Conservation (phyloP, 768 basidiomycete genomes). For the Serendipita sp. region DNA sequence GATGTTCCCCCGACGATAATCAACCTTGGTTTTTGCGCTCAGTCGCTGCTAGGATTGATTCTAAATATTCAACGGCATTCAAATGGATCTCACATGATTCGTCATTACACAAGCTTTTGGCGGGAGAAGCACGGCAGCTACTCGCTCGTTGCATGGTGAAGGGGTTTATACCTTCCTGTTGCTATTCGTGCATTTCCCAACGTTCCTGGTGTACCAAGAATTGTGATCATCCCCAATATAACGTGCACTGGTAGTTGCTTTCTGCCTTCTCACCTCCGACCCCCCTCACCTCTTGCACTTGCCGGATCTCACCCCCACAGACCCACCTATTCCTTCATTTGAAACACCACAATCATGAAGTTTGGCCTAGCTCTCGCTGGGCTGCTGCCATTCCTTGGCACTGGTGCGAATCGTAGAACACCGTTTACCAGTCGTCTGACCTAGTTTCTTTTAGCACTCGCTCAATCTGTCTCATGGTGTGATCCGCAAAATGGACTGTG, state of each 20-base stretch:
- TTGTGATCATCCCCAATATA: neutral
- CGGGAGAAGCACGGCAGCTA: slow-evolving; percentile 4
- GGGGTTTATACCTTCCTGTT: neutral
- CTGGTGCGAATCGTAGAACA: neutral
- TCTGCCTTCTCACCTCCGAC: neutral
- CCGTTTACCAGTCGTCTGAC: neutral
- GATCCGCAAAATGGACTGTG: neutral
- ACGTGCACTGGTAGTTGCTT: neutral
- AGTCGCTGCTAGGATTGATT: neutral
- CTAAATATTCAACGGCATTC: neutral
- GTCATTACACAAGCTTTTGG: neutral
- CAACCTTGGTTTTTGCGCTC: neutral
- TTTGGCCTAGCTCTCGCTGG: neutral
- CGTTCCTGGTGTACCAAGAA: neutral
- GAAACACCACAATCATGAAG: neutral
- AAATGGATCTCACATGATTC: neutral
- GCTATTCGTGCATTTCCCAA: neutral
- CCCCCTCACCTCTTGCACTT: neutral
- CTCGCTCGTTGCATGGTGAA: neutral
- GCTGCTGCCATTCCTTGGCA: slow-evolving; percentile 3
- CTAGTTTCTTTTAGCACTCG: neutral
- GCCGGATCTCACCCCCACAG: neutral
- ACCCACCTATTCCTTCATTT: neutral
- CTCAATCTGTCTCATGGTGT: neutral
- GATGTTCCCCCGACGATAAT: neutral